Evolutionary conservation across 2,329 filamentous ascomycete species (phyloP).

Genomic region (Ceratocystis lukuohia): DNA sequence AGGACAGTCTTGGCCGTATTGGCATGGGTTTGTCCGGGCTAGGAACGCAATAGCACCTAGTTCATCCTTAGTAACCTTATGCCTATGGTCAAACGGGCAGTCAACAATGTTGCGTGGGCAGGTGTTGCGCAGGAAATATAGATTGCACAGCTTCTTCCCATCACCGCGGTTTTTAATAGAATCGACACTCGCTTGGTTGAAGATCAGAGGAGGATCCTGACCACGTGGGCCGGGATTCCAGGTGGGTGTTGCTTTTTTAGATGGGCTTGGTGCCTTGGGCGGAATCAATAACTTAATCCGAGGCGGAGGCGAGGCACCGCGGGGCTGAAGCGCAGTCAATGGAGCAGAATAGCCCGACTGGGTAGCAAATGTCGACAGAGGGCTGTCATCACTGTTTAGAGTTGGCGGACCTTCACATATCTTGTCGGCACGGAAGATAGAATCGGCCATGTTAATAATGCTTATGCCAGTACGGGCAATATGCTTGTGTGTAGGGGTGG

Average conservation of each 20-base stretch:
- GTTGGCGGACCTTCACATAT: conserved; percentile 28
- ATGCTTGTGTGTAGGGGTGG: conserved; percentile 38
- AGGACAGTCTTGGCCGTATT: conserved; percentile 43
- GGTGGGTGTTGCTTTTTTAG: conserved; percentile 4
- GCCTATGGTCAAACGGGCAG: conserved; percentile 45
- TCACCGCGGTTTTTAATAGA: conserved; percentile 43
- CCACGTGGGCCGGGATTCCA: conserved; percentile 13
- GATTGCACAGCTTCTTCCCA: conserved; percentile 47
- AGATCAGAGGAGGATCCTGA: conserved; percentile 3
- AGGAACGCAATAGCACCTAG: conserved; percentile 42
- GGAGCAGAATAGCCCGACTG: neutral
- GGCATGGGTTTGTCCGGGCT: conserved; percentile 45
- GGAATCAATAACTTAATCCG: conserved; percentile 9
- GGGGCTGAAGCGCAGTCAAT: neutral
- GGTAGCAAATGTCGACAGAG: neutral
- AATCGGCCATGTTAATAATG: conserved; percentile 34
- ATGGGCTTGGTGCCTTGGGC: neutral
- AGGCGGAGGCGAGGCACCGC: conserved; percentile 11
- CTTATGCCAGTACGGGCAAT: conserved; percentile 31
- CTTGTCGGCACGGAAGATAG: conserved; percentile 42
- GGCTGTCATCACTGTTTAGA: neutral
- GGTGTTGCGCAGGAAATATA: conserved; percentile 45
- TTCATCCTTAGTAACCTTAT: conserved; percentile 41
- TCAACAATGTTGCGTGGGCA: conserved; percentile 38
- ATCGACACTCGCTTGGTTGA: conserved; percentile 32